Evolutionary conservation across 2,329 filamentous ascomycete species (phyloP), one percentile per base, ranked within the genome.

Genomic region (Claviceps sp.): DNA sequence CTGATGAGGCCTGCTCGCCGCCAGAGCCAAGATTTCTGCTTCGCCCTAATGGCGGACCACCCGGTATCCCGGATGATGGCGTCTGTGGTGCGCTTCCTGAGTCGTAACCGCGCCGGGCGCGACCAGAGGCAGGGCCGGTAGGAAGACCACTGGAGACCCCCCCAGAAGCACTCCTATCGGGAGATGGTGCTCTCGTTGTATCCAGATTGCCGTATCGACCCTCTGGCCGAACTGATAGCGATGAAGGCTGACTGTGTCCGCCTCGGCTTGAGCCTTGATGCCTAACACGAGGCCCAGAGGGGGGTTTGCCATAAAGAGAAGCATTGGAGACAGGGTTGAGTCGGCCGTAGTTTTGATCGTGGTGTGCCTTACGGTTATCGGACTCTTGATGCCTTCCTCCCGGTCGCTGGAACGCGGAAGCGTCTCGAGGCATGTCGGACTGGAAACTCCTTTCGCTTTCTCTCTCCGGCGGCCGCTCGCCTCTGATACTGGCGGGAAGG

Each of bases 321-420:
- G 70, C 69, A 48, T 48, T 52, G n/a, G 51, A 7, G 48, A 75
- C 72, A 2, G 74, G 67, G 55, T 79, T 82, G 47, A 84, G 69
- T 2, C 81, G 77, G 30, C 81, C 81, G 58, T 83, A 83, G 52
- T 77, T 80, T 16, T 77, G 76, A 61, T 84, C 80, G 56, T 80
- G 75, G 55, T 77, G 74, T 51, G 68, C 70, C 19, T 73, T 58
- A 8, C 56, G 74, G 57, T 78, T 73, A 46, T 81, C 76, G 3
- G 67, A 58, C 34, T 82, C 78, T 2, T 65, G 62, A 41, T 70
- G 70, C 4, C 64, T 63, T 10, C 58, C 53, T 30, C 60, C 54
- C 47, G 68, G 42, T 59, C 66, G 56, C 63, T 70, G 61, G 69
- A 78, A 53, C 60, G 56, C 52, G 13, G 62, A 56, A 4, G 64